Conservation (phyloP, 208 protist genomes). For the Phytomonas serpens region DNA sequence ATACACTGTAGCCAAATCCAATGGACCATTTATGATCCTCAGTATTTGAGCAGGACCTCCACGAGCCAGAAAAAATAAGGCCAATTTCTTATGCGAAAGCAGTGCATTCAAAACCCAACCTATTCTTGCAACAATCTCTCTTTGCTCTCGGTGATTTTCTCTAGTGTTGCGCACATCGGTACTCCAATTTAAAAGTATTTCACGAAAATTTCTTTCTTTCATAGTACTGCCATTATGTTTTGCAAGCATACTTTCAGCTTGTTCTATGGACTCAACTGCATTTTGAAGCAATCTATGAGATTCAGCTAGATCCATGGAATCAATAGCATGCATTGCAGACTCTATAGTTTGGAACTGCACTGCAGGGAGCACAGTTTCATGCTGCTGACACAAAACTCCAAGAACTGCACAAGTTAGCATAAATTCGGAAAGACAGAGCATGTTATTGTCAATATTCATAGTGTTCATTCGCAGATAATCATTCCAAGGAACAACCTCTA, state of each 20-base stretch:
- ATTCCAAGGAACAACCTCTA: conserved; percentile 60
- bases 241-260: conserved; percentile 11
- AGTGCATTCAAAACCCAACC: conserved; percentile 71
- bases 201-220: background rate
- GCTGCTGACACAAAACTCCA: conserved; percentile 64
- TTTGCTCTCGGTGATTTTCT: conserved; percentile 28
- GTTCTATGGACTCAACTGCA: conserved; percentile 1
- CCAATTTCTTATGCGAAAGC: conserved; percentile 71
- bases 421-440: conserved; percentile 31
- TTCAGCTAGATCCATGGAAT: conserved; percentile 38
- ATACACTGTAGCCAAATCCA: conserved; percentile 44
- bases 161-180: conserved; percentile 3
- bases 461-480: conserved; percentile 43
- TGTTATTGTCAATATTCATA: conserved; percentile 21
- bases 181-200: background rate
- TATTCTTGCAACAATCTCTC: conserved; percentile 50
- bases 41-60: conserved; percentile 54
- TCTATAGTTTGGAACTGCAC: conserved; percentile 78
- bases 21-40: conserved; percentile 20
- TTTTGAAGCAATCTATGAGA: conserved; percentile 11
- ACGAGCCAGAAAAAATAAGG: conserved; percentile 59
- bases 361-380: conserved; percentile 48
- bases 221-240: conserved; percentile 17
- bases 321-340: conserved; percentile 50
- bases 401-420: conserved; percentile 47